Base-by-base conservation (phyloP, 2,329 filamentous ascomycete species). In the Neobulgaria alba region DNA sequence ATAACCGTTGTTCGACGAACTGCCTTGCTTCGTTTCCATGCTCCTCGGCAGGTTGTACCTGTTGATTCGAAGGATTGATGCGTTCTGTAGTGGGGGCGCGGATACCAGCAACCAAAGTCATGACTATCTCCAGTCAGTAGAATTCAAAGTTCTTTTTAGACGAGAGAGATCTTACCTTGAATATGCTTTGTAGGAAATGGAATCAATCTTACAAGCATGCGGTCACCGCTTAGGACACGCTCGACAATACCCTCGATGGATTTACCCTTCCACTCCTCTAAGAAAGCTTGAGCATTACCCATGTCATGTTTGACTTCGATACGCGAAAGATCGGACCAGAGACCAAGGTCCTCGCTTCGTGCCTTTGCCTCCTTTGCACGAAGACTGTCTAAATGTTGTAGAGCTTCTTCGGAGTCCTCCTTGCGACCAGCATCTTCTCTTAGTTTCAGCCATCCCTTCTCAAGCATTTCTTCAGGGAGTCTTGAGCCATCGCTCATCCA, bases 391-490 rank as follows among this genome's bases (percentile, higher is more conserved):
- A 98, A 70, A 45, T 83, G 74, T 49, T 79, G 67, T 19, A 74
- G 69, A 7, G 82, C 72, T 38, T 88, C 82, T 43, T 92, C 84
- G 2, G 81, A 79, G 44, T 95, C 88, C 51, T 95, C 89, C 59
- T 90, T 92, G 51, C 83, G 82, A 47, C 88, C 89, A 44, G 90
- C 89, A 63, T 98, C 92, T 57, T 98, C 92, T 49, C 92, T 80
- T 45, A 98, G 75, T 67, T 92, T 94, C 49, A 88, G 68, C 88
- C 89, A 95, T 51, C 92, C 92, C 56, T 88, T 85, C 58, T 86
- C 80, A 49, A 96, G 78, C 43, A 84, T 74, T 48, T 85, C 77
- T 49, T 96, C 88, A 14, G 92, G 89, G 37, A 98, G 65, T 41
- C 77, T 69, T 21, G 77, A 77, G 36, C 87, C 87, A 56, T 86